Percentiles rank a stretch among this genome's conserved stretches.
Conservation (phyloP, 495 filamentous ascomycete genomes). For the Tetracladium setigerum region DNA sequence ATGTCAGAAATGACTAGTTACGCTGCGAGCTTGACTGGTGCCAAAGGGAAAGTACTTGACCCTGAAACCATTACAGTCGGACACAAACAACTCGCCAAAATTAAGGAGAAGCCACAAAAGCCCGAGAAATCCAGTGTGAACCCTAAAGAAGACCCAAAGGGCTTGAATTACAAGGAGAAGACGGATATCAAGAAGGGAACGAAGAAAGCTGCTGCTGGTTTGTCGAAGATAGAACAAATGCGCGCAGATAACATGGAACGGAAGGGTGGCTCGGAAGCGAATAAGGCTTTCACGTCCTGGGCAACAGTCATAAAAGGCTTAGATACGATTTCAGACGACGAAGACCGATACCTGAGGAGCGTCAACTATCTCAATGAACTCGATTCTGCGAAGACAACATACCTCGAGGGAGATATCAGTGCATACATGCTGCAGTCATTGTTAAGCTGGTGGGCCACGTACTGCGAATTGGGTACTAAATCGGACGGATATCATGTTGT, state of each 20-base stretch:
- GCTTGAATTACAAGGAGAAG: slow-evolving; percentile 3
- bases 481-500: slow-evolving; percentile 23
- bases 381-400: slow-evolving; percentile 19
- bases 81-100: slow-evolving; percentile 25
- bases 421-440: slow-evolving; percentile 31
- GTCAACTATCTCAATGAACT: slow-evolving; percentile 25
- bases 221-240: slow-evolving; percentile 26
- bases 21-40: slow-evolving; percentile 61
- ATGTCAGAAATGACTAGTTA: slow-evolving; percentile 60
- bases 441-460: slow-evolving; percentile 24
- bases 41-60: slow-evolving; percentile 51
- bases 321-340: slow-evolving; percentile 19
- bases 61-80: slow-evolving; percentile 50
- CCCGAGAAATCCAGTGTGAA: slow-evolving; percentile 5
- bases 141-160: background rate
- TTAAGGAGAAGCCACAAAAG: slow-evolving; percentile 19
- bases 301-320: slow-evolving; percentile 21
- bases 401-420: slow-evolving; percentile 30
- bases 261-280: slow-evolving; percentile 23
- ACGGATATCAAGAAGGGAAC: slow-evolving; percentile 27
- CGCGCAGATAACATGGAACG: slow-evolving; percentile 26
- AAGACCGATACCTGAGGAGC: slow-evolving; percentile 24
- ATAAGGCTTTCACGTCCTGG: slow-evolving; percentile 28
- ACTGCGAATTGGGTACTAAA: slow-evolving; percentile 22
- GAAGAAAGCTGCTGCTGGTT: slow-evolving; percentile 23